phyloP scores from a whole-genome alignment of 2,329 filamentous ascomycete genomes.

The Diaporthe eres region DNA sequence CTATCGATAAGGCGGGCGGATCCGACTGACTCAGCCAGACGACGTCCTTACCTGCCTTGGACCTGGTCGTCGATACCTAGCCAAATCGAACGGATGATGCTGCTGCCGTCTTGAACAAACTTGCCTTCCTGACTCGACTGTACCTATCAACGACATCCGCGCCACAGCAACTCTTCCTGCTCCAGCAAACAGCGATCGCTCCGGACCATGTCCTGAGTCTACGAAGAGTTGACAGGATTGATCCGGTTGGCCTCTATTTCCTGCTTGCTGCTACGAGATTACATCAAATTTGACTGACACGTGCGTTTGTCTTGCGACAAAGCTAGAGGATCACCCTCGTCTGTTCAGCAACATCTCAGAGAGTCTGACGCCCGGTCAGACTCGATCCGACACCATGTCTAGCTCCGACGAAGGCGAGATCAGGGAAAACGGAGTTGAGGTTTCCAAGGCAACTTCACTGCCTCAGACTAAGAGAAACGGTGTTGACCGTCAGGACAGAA shows the following conservation, averaged over 20 bases:
- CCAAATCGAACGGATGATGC: neutral
- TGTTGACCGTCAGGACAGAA: slow-evolving; percentile 95
- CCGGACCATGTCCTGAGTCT: slow-evolving; percentile 45
- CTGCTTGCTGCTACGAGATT: slow-evolving; percentile 38
- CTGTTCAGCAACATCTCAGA: slow-evolving; percentile 10
- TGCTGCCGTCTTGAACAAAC: neutral
- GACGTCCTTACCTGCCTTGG: slow-evolving; percentile 22
- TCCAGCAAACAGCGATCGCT: slow-evolving; percentile 23
- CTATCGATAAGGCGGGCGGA: slow-evolving; percentile 25
- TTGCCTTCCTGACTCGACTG: neutral
- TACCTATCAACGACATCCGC: neutral
- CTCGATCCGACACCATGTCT: slow-evolving; percentile 47
- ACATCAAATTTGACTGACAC: slow-evolving; percentile 44
- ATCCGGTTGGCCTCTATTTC: slow-evolving; percentile 49
- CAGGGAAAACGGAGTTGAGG: slow-evolving; percentile 76
- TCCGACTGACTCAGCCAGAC: slow-evolving; percentile 30
- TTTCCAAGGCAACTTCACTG: slow-evolving; percentile 90
- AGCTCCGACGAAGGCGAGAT: slow-evolving; percentile 91
- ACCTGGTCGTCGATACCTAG: neutral
- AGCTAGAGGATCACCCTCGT: slow-evolving; percentile 41
- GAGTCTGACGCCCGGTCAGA: slow-evolving; percentile 20
- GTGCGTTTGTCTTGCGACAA: slow-evolving; percentile 28
- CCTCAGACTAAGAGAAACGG: slow-evolving; percentile 80
- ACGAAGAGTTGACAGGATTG: slow-evolving; percentile 47
- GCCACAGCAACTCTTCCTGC: neutral